Conservation (phyloP, 164 flowering plant genomes). For the Magnolia changhungtana region DNA sequence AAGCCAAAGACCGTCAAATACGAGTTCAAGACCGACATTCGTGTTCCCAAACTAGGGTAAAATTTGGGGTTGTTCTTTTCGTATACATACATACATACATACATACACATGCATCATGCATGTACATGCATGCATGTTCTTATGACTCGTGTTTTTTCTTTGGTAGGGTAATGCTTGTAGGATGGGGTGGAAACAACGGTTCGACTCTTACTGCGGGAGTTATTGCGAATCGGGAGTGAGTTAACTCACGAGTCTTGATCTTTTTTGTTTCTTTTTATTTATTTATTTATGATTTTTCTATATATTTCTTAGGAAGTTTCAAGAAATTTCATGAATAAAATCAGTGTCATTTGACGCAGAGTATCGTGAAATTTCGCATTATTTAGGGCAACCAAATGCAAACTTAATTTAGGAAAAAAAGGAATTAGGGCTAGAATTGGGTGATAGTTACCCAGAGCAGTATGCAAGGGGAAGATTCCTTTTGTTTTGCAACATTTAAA, state of each 20-base stretch:
- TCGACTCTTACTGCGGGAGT: conserved; percentile 91
- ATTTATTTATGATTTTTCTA: background rate
- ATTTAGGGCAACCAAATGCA: too few relatives aligned
- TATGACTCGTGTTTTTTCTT: background rate
- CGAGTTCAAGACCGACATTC: conserved; percentile 79
- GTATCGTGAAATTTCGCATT: too few relatives aligned
- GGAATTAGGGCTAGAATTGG: too few relatives aligned
- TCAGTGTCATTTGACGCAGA: too few relatives aligned
- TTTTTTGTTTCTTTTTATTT: background rate
- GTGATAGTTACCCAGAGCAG: too few relatives aligned
- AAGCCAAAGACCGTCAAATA: conserved; percentile 88
- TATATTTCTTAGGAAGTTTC: background rate
- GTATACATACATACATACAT: background rate
- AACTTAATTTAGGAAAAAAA: too few relatives aligned
- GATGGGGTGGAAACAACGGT: conserved; percentile 99
- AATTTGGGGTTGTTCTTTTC: background rate
- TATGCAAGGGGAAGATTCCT: background rate
- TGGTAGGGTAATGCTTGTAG: conserved; percentile 94
- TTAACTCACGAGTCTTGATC: background rate
- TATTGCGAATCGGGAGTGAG: conserved; percentile 91
- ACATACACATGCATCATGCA: too few relatives aligned
- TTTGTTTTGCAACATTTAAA: background rate
- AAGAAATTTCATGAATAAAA: too few relatives aligned
- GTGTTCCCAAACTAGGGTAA: conserved; percentile 91
- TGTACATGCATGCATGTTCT: too few relatives aligned